Base-by-base conservation (phyloP, 177 flowering plant genomes). In the Vitis hybrid region DNA sequence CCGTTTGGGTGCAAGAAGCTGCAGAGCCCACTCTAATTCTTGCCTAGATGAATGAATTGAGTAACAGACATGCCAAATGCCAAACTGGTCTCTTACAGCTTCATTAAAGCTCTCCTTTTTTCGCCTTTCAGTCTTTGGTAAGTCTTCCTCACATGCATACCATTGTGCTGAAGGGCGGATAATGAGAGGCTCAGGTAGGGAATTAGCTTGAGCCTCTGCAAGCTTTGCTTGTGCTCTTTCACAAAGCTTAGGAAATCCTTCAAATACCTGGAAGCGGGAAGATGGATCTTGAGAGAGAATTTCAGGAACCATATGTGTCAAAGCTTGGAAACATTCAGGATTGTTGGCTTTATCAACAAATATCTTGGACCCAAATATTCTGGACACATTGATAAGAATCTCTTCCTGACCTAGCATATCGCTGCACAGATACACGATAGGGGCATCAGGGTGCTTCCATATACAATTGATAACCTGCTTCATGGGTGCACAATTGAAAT, bases 61-160 rank as follows among this genome's bases (percentile, higher is more conserved):
- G 80, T 86, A 93, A 74, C 97, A 93, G 13, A 91, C 90, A 78
- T 93, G 97, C 97, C 97, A 93, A 70, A 91, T 80, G 67, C 98
- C 96, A 87, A 71, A 87, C 54, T 81, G 71, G 65, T 90, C 98
- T 78, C 72, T 88, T n/a, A 83, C 75, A 9, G 96, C 92, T 76
- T 80, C 84, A 51, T 69, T 74, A 23, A 77, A 68, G 75, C 79
- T 85, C 59, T 64, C 72, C 72, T 78, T 82, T 54, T 55, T 76
- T 39, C 55, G 77, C 65, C 48, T 78, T 59, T 79, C 84, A 45
- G 32, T 62, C 19, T 76, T 77, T 3, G 80, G 70, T 71, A 55
- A 32, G 70, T 77, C 85, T 39, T 78, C 90, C 51, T 84, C 85
- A 69, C 83, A 80, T 57, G 87, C 93, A 77, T 89, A 91, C 98